These are phyloP conservation scores for Stephanodiscus triporus DNA, from an alignment of 108 stramenopile species.

Conservation along the genomic window DNA sequence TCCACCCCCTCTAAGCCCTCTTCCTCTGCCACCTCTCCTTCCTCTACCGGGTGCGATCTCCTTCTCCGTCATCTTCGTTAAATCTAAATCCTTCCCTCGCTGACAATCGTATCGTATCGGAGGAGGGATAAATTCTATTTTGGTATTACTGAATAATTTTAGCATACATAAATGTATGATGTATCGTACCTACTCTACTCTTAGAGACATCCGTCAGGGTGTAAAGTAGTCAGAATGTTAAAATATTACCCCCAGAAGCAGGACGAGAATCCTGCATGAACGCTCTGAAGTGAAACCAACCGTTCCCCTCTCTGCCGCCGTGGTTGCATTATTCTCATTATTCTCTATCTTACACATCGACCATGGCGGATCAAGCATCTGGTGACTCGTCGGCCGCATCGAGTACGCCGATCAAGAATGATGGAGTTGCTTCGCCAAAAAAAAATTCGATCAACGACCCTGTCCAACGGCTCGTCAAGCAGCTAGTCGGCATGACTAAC, in stretches of 20 bases:
- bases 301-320: background rate
- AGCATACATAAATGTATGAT: too few relatives aligned
- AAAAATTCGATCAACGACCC: constrained; percentile 11
- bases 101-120: background rate
- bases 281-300: background rate
- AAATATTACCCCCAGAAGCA: too few relatives aligned
- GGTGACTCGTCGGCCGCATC: background rate
- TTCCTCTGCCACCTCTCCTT: constrained; percentile 11
- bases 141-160: too few relatives aligned
- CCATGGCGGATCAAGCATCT: constrained; percentile 8
- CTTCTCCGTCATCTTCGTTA: background rate
- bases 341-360: background rate
- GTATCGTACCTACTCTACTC: too few relatives aligned
- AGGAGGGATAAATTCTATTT: too few relatives aligned
- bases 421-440: constrained; percentile 4
- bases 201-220: too few relatives aligned
- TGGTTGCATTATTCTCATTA: background rate
- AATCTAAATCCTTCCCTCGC: background rate
- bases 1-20: constrained; percentile 2
- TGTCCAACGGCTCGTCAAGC: constrained; percentile 30
- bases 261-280: too few relatives aligned
- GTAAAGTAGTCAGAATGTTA: too few relatives aligned
- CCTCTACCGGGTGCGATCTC: background rate
- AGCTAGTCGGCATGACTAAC: constrained; percentile 31
- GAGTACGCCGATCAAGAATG: background rate